A percentile compares a stretch with the other conserved stretches of the same genome.
Evolutionary conservation across 139 green algal genomes (phyloP).

Genomic region (Chlamydomonas sp.): DNA sequence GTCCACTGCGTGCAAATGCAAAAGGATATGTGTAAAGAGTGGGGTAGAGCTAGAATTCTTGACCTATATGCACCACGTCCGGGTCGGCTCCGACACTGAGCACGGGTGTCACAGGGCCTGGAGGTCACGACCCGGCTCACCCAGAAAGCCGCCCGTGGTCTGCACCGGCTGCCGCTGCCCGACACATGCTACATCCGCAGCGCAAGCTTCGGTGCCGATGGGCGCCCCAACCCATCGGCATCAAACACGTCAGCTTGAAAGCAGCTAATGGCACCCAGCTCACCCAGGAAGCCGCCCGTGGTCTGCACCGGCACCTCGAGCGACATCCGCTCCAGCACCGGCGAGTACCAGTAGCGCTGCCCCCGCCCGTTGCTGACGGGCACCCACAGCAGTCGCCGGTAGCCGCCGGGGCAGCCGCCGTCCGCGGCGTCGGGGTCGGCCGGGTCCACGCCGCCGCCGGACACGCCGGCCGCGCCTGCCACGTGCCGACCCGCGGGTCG

Average conservation of each 20-base stretch:
- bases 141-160: too few relatives aligned
- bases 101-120: too few relatives aligned
- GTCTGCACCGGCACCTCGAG: conserved; percentile 45
- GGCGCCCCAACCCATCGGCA: neutral
- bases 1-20: too few relatives aligned
- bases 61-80: too few relatives aligned
- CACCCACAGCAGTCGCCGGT: conserved; percentile 50
- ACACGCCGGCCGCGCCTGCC: neutral
- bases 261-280: too few relatives aligned
- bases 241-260: too few relatives aligned
- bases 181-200: too few relatives aligned
- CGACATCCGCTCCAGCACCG: conserved; percentile 43
- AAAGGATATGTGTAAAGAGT: too few relatives aligned
- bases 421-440: conserved; percentile 11
- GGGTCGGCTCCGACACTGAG: too few relatives aligned
- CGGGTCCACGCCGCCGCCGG: neutral
- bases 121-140: too few relatives aligned
- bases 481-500: neutral
- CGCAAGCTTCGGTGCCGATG: neutral
- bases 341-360: conserved; percentile 56
- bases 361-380: conserved; percentile 6
- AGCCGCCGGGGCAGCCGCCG: conserved; percentile 24
- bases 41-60: too few relatives aligned
- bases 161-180: too few relatives aligned
- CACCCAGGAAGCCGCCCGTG: conserved; percentile 65